phyloP scores from a whole-genome alignment of 805 yeast genomes.

The Saccharomycopsis fibuligera region DNA sequence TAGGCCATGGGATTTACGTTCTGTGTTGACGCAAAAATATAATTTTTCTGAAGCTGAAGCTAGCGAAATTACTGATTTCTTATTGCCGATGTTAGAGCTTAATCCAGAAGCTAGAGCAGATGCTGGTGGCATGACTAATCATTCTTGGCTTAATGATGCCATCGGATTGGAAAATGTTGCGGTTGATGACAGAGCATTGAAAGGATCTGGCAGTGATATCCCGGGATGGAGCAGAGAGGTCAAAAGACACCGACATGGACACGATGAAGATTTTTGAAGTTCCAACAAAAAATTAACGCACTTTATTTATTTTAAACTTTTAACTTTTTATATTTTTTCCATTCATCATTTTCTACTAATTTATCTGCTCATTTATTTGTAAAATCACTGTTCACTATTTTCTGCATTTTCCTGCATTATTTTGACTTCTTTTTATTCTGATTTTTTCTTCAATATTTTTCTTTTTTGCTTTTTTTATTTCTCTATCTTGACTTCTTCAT shows the following conservation, averaged over 20 bases:
- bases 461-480: neutral
- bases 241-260: neutral
- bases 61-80: conserved; percentile 63
- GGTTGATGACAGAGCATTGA: conserved; percentile 61
- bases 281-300: no score
- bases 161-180: conserved; percentile 63
- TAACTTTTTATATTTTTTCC: no score
- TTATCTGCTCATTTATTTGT: no score
- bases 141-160: conserved; percentile 76
- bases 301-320: no score
- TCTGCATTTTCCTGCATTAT: no score
- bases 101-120: conserved; percentile 84
- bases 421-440: neutral
- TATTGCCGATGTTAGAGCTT: conserved; percentile 73
- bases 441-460: neutral
- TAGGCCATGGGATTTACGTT: conserved; percentile 83
- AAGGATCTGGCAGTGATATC: conserved; percentile 81
- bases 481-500: neutral
- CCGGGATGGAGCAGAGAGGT: conserved; percentile 62
- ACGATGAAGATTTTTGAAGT: neutral
- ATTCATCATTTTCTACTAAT: no score
- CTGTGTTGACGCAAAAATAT: conserved; percentile 82
- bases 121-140: conserved; percentile 92
- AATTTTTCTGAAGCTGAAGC: conserved; percentile 66
- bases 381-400: no score